Base-by-base conservation (phyloP, 2,329 filamentous ascomycete species). In the Ascocoryne sarcoides region DNA sequence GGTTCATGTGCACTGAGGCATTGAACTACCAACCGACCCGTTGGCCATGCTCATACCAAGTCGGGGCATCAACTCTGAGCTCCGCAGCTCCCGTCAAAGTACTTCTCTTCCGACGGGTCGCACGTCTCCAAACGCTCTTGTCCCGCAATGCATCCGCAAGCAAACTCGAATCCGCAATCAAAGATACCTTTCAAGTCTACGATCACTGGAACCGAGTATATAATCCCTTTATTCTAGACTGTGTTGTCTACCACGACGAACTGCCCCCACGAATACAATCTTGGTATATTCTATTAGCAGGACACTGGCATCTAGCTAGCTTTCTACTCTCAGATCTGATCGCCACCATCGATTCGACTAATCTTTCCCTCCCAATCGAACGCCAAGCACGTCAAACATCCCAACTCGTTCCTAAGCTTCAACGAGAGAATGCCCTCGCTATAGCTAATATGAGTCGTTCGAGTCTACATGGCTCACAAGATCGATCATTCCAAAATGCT, bases 11-110 rank as follows among this genome's bases (percentile, higher is more conserved):
- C n/a, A n/a, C n/a, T n/a, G n/a, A n/a, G n/a, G n/a, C n/a, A n/a
- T n/a, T n/a, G n/a, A n/a, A n/a, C n/a, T n/a, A n/a, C n/a, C 32
- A 45, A 26, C 46, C 40, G 41, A 43, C 40, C 23, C 48, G 42
- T 46, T 76, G 72, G 70, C 75, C 74, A 4, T 77, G 73, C 50
- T 62, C 70, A 0, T 69, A 71, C 44, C 65, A 71, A n/a, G 62
- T 65, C 5, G 71, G 73, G 1, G 64, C 70, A 2, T 58, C 65
- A 16, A 57, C 66, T 2, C 62, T 78, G 2, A 66, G 67, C 10
- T 66, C 71, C 42, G 69, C 73, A 3, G 70, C 71, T 2, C 72
- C 73, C 0, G 69, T 77, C 42, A 78, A 78, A 52, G 72, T 79
- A 2, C 60, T 78, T 2, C 64, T 78, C 2, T 79, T 71, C 49